Evolutionary conservation across 305 asterid species (phyloP).

Genomic region (Salvia sclarea): DNA sequence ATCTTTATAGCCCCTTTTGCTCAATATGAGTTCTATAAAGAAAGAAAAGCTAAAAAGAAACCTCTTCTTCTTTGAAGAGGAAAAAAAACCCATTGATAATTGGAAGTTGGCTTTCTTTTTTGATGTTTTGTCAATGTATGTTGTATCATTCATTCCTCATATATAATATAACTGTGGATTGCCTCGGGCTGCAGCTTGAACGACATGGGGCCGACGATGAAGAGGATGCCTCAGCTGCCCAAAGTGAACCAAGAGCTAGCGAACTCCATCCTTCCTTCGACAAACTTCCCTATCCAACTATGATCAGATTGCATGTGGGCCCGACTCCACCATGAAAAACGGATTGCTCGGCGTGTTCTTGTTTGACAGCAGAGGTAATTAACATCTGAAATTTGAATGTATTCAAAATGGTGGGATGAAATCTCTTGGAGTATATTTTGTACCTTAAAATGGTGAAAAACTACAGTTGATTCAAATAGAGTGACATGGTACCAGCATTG

Average conservation of each 20-base stretch:
- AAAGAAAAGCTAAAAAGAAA: neutral
- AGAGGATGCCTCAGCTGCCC: constrained; percentile 61
- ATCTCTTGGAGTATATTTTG: constrained; percentile 30
- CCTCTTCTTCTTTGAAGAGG: neutral
- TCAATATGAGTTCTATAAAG: neutral
- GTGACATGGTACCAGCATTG: constrained; percentile 14
- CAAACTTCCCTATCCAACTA: constrained; percentile 40
- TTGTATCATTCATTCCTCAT: neutral
- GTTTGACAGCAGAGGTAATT: constrained; percentile 20
- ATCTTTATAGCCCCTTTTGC: neutral
- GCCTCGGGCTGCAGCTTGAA: constrained; percentile 44
- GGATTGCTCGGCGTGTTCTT: constrained; percentile 2
- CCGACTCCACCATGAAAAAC: neutral
- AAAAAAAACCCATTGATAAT: neutral
- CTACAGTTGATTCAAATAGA: constrained; percentile 21
- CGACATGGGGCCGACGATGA: constrained; percentile 49
- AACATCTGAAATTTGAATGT: constrained; percentile 14
- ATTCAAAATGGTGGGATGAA: constrained; percentile 5
- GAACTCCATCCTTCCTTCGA: constrained; percentile 50
- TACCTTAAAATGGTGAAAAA: neutral
- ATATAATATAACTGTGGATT: neutral
- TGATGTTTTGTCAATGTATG: neutral
- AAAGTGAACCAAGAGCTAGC: constrained; percentile 58
- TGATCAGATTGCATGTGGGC: constrained; percentile 21
- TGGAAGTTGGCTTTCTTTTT: no score